A percentile compares a stretch with the other conserved stretches of the same genome.
phyloP scores from a whole-genome alignment of 257 asterid genomes.

The Thymus quinquecostatus region DNA sequence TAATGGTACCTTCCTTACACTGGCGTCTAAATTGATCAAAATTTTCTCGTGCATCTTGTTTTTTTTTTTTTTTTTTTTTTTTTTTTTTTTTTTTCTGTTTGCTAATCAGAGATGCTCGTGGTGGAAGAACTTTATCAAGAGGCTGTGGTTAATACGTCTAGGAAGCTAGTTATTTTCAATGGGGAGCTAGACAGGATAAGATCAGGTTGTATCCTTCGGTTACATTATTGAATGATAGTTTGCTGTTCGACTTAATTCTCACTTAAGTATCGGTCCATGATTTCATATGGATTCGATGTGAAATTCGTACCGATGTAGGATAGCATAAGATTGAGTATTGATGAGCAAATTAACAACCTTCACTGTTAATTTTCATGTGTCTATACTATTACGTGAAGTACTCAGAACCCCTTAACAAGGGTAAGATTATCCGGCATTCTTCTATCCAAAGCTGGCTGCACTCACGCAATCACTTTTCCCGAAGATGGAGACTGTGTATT shows the following conservation, averaged over 20 bases:
- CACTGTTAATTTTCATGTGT: no score
- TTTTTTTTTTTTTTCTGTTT: slow-evolving; percentile 19
- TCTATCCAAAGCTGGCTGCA: slow-evolving; percentile 91
- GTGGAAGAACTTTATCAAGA: slow-evolving; percentile 90
- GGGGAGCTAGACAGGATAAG: slow-evolving; percentile 95
- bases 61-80: slow-evolving; percentile 69
- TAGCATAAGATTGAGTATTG: no score
- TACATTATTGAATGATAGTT: no score
- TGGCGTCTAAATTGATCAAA: not conserved
- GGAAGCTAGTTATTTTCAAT: slow-evolving; percentile 75
- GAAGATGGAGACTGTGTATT: slow-evolving; percentile 85
- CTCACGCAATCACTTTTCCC: slow-evolving; percentile 69
- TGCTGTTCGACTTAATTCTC: no score
- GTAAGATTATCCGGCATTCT: slow-evolving; percentile 86
- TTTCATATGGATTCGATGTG: no score
- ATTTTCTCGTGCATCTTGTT: slow-evolving; percentile 16
- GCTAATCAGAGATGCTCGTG: slow-evolving; percentile 81
- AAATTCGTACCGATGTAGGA: no score
- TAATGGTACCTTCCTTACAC: slow-evolving; percentile 49
- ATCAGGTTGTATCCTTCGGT: slow-evolving; percentile 93
- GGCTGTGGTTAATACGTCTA: slow-evolving; percentile 65
- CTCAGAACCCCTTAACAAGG: slow-evolving; percentile 11
- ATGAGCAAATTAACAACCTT: no score
- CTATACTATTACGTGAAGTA: no score
- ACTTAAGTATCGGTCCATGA: no score